phyloP scores from a whole-genome alignment of 73 alveolate species.

The Paramecium sexaurelia region DNA sequence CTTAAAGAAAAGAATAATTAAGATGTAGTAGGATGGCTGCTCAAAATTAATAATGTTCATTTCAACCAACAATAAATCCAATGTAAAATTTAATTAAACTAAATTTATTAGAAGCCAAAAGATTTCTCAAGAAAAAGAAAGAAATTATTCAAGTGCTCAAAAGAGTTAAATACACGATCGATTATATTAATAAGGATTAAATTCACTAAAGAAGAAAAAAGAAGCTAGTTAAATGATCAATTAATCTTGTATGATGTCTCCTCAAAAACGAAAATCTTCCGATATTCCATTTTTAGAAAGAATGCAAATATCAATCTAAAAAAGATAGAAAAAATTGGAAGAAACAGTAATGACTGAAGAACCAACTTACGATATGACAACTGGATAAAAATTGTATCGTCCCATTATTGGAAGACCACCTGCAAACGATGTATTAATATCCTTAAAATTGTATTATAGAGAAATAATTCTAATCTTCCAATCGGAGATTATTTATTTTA shows the following conservation, averaged over 20 bases:
- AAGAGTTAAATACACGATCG: constrained; percentile 9
- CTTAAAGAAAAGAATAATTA: constrained; percentile 22
- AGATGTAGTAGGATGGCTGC: not conserved
- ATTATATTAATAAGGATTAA: constrained; percentile 1
- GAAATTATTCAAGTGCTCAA: not conserved
- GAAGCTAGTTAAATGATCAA: not conserved
- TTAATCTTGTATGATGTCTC: not conserved
- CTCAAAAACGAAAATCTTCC: not conserved
- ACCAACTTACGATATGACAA: not conserved
- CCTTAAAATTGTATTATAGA: not conserved
- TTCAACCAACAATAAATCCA: not conserved
- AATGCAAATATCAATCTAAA: not conserved
- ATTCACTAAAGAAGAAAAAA: not conserved
- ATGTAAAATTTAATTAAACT: not conserved
- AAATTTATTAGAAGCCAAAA: constrained; percentile 12
- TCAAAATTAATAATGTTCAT: not conserved
- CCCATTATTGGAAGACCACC: constrained; percentile 54
- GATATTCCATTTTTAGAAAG: constrained; percentile 44
- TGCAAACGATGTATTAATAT: not conserved
- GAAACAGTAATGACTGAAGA: constrained; percentile 20
- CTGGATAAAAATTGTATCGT: constrained; percentile 19
- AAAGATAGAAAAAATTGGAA: constrained; percentile 33
- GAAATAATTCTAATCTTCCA: not conserved
- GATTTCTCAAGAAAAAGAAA: constrained; percentile 6
- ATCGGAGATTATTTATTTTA: constrained; percentile 20